phyloP scores from a whole-genome alignment of 306 rosid species.

The Arachis hypogaea region DNA sequence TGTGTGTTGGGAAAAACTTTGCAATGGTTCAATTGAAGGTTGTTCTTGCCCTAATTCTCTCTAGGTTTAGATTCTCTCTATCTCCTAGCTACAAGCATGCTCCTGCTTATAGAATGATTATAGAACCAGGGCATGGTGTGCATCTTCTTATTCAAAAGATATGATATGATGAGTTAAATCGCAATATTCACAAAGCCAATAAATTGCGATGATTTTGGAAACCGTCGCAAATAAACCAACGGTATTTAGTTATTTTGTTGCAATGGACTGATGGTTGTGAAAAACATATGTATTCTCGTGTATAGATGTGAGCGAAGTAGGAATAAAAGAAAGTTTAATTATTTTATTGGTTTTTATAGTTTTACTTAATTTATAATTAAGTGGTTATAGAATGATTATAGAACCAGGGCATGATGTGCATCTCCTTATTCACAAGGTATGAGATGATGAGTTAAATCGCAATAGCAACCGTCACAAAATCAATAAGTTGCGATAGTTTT shows the following conservation, averaged over 20 bases:
- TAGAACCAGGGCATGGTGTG: slow-evolving; percentile 80
- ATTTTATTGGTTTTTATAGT: too few relatives aligned
- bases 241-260: too few relatives aligned
- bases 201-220: too few relatives aligned
- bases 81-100: slow-evolving; percentile 76
- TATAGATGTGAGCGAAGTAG: too few relatives aligned
- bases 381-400: slow-evolving; percentile 71
- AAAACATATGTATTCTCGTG: too few relatives aligned
- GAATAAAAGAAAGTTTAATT: too few relatives aligned
- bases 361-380: too few relatives aligned
- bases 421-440: slow-evolving; percentile 52
- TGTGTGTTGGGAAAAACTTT: slow-evolving; percentile 83
- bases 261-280: too few relatives aligned
- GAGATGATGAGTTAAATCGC: neutral
- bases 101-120: slow-evolving; percentile 81
- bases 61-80: slow-evolving; percentile 62
- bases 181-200: too few relatives aligned
- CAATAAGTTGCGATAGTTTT: too few relatives aligned
- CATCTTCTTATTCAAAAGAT: slow-evolving; percentile 54
- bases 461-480: too few relatives aligned
- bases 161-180: neutral
- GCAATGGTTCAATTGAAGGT: slow-evolving; percentile 83
- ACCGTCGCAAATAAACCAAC: too few relatives aligned
- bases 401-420: slow-evolving; percentile 75
- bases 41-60: slow-evolving; percentile 48